Evolutionary conservation across 2,329 filamentous ascomycete genomes (phyloP), one percentile per base, ranked within the genome.

Genomic region (Aspergillus costaricaensis): DNA sequence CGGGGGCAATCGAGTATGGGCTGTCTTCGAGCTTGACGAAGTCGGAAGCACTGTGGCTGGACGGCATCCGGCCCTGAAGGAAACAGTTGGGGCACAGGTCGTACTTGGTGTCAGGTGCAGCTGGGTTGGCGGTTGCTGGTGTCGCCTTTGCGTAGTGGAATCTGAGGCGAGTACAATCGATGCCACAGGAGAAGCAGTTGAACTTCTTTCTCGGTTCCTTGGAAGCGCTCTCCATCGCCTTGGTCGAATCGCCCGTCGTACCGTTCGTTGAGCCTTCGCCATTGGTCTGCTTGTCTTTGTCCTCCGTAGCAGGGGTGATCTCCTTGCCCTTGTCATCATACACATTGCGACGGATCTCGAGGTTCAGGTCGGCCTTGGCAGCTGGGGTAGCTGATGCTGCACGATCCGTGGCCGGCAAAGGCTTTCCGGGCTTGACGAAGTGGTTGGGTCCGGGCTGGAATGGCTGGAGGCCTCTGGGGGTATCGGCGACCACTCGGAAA

Each of bases 401-500:
- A 47, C 85, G 83, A 39, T 96, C 92, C 0, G 93, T 96, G 52
- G 89, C 80, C 25, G 85, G 72, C 65, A 85, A 80, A 49, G 83
- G 79, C 72, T 88, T 89, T 41, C 88, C 87, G 2, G 83, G 73
- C 5, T 86, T 86, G 44, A 84, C 81, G 43, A 87, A 78, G 6
- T 91, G 87, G 68, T 92, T 90, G 1, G 92, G 88, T 17, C 91
- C 90, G 17, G 95, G 95, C 74, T 99, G 95, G 86, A 94, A 96
- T 23, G 94, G 91, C 76, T 98, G 94, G 55, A 99, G 85, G 39
- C 95, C 95, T 61, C 95, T 88, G 56, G 95, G 95, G 0, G 95
- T 99, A 75, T 99, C 95, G 72, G 92, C 95, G 59, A 94, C 94
- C 63, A 98, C 89, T 75, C 92, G 90, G 85, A 99, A 99, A 76